Conservation (phyloP, 2,329 filamentous ascomycete species). For the Diaporthe citrichinensis region DNA sequence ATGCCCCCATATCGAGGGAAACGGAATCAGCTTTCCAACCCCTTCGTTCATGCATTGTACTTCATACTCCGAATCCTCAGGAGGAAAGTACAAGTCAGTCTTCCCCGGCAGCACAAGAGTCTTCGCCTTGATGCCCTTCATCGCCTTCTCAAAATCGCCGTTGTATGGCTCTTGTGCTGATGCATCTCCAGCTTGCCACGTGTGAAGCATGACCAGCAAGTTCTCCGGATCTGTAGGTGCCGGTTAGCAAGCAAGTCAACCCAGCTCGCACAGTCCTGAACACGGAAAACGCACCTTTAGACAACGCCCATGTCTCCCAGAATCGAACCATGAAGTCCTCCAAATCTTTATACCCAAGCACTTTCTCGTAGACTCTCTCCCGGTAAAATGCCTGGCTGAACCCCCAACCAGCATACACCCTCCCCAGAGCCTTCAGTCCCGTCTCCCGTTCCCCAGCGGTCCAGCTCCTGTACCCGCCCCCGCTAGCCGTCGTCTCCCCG, state of each 20-base stretch:
- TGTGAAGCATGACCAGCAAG: slow-evolving; percentile 67
- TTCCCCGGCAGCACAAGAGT: slow-evolving; percentile 78
- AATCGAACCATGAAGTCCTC: slow-evolving; percentile 82
- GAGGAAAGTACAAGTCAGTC: slow-evolving; percentile 86
- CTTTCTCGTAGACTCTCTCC: slow-evolving; percentile 73
- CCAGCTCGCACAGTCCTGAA: neutral
- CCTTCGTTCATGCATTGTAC: slow-evolving; percentile 60
- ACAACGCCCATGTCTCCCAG: slow-evolving; percentile 79
- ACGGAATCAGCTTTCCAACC: slow-evolving; percentile 46
- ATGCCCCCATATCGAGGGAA: slow-evolving; percentile 51
- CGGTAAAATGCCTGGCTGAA: slow-evolving; percentile 86
- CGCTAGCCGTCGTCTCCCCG: slow-evolving; percentile 10
- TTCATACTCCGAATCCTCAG: slow-evolving; percentile 83
- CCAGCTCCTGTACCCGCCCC: slow-evolving; percentile 37
- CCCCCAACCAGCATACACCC: slow-evolving; percentile 86
- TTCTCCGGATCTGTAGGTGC: slow-evolving; percentile 52
- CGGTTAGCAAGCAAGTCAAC: neutral
- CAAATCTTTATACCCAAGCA: slow-evolving; percentile 75
- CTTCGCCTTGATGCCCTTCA: slow-evolving; percentile 80
- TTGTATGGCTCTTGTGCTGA: slow-evolving; percentile 78
- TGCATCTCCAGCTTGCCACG: slow-evolving; percentile 83
- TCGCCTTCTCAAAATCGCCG: slow-evolving; percentile 74
- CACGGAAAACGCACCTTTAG: slow-evolving; percentile 38
- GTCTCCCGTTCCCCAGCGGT: slow-evolving; percentile 48
- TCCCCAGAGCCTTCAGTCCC: slow-evolving; percentile 77